Base-by-base conservation (phyloP, 2,329 filamentous ascomycete species). In the Cladosporium sp. region DNA sequence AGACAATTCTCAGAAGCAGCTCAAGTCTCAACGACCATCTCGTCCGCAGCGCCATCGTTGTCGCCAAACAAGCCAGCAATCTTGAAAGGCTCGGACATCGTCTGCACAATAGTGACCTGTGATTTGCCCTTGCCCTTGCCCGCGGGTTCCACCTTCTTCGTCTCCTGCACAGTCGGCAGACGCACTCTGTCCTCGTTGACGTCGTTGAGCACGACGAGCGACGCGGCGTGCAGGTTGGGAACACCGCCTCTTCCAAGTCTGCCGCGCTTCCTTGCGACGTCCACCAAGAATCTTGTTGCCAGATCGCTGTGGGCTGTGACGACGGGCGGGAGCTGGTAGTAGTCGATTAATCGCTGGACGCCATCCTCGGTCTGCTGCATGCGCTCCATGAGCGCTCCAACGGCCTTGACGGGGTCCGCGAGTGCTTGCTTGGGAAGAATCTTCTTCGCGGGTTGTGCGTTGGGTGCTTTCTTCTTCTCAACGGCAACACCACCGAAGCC, bases 61-160 rank as follows among this genome's bases (percentile, higher is more conserved):
- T 89, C 84, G 9, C 88, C 90, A 86, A 88, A 97, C 12, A 98
- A 72, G 2, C 89, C 93, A 55, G 96, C 93, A 7, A 98, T 78
- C 74, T 92, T 91, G 72, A 98, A 97, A 70, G 97, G 92, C 61
- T 88, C 83, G 7, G 91, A 88, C 90, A 92, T 95, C 67, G 94
- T 85, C 9, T 85, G 87, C 49, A 97, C 90, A 67, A 97, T 88
- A 70, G 89, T 74, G 74, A 94, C 90, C 68, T 77, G 75, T 54
- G 94, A 83, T 57, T 89, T 82, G 52, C 38, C 64, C 39, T 54
- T 59, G 40, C 53, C 62, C 57, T 89, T 82, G 53, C 38, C 64
- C 39, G 54, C 59, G 40, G 53, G 62, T 25, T 65, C 62, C 40
- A 66, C 49, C 27, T 64, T 50, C 57, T 58, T 55, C 46, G 22